Conservation (phyloP, 192 early-diverging fungal species). For the Chytriomyces confervae region DNA sequence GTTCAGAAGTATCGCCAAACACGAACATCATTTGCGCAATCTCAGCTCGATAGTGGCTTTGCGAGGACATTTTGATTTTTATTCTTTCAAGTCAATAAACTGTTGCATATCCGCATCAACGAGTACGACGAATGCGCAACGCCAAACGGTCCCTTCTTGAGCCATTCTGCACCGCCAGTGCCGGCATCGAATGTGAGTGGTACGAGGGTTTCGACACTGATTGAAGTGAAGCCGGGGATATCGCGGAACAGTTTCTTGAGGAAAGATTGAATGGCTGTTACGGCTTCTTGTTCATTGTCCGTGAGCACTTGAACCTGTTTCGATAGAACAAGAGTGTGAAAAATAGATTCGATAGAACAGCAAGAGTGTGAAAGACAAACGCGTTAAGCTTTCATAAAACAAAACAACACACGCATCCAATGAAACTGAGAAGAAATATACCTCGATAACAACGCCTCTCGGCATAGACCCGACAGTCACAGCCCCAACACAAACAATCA, state of each 20-base stretch:
- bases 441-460: conserved; percentile 29
- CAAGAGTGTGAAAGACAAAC: no score
- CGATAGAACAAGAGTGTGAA: no score
- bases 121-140: not conserved
- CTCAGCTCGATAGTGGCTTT: conserved; percentile 37
- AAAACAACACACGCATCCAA: not conserved
- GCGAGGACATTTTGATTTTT: not conserved
- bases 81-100: not conserved
- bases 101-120: conserved; percentile 2
- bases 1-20: conserved; percentile 92
- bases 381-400: not conserved
- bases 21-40: conserved; percentile 97
- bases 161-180: not conserved
- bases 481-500: conserved; percentile 14
- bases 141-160: conserved; percentile 1
- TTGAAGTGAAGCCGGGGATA: not conserved
- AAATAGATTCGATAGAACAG: no score
- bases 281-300: not conserved
- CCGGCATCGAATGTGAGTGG: not conserved
- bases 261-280: not conserved
- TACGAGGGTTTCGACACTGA: conserved; percentile 2
- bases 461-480: conserved; percentile 19
- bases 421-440: not conserved
- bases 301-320: not conserved
- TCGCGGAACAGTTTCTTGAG: conserved; percentile 17